Evolutionary conservation across 495 filamentous ascomycete species (phyloP).

Genomic region (Trichoderma reesei): DNA sequence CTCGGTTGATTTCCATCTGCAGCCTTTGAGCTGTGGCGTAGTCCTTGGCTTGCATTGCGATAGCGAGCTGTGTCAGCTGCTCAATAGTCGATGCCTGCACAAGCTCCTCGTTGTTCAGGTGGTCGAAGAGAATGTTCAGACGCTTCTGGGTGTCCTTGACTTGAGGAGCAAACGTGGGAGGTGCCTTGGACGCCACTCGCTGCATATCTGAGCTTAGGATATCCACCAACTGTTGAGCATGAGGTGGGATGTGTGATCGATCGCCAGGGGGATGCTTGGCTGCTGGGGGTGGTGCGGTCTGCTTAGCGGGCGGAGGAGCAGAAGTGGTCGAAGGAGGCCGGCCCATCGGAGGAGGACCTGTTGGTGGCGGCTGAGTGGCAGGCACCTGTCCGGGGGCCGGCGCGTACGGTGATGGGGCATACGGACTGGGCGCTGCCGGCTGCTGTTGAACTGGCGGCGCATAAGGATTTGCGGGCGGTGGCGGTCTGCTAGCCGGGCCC

Average conservation of each 20-base stretch:
- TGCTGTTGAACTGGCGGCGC: slow-evolving; percentile 34
- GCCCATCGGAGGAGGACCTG: slow-evolving; percentile 23
- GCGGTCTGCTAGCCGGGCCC: slow-evolving; percentile 21
- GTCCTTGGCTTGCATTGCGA: slow-evolving; percentile 57
- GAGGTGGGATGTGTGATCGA: slow-evolving; percentile 74
- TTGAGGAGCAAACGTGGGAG: slow-evolving; percentile 68
- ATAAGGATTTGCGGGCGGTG: slow-evolving; percentile 49
- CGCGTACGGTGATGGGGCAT: slow-evolving; percentile 28
- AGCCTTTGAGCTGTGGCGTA: slow-evolving; percentile 66
- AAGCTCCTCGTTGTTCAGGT: slow-evolving; percentile 90
- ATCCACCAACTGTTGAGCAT: slow-evolving; percentile 67
- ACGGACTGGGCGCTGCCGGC: slow-evolving; percentile 22
- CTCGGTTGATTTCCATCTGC: slow-evolving; percentile 73
- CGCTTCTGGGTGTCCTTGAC: slow-evolving; percentile 90
- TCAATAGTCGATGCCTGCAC: slow-evolving; percentile 72
- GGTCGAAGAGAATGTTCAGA: slow-evolving; percentile 84
- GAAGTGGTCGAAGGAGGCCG: slow-evolving; percentile 31
- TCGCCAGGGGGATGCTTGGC: slow-evolving; percentile 76
- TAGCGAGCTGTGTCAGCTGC: slow-evolving; percentile 49
- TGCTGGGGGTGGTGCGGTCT: slow-evolving; percentile 20
- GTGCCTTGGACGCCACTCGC: slow-evolving; percentile 73
- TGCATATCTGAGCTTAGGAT: slow-evolving; percentile 78
- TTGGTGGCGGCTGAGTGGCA: slow-evolving; percentile 19
- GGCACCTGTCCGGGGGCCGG: slow-evolving; percentile 13
- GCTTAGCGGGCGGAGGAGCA: slow-evolving; percentile 35